Conservation (phyloP, 805 yeast species). For the Yamadazyma phyllophila region DNA sequence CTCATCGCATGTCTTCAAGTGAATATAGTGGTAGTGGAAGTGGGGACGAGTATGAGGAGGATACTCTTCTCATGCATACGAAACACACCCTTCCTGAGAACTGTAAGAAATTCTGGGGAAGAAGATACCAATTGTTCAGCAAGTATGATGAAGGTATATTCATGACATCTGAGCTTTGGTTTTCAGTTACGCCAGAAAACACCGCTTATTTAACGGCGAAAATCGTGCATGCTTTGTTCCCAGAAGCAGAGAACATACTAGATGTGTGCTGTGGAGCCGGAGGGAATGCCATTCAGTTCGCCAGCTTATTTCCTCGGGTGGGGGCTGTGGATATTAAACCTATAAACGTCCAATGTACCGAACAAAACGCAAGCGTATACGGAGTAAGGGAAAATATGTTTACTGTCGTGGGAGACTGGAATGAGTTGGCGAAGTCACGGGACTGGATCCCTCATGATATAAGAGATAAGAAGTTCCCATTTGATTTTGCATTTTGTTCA, state of each 20-base stretch:
- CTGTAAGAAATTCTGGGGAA: conserved; percentile 57
- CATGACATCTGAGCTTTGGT: conserved; percentile 77
- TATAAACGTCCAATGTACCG: conserved; percentile 62
- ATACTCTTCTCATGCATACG: conserved; percentile 33
- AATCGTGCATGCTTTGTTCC: conserved; percentile 50
- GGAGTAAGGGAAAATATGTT: conserved; percentile 51
- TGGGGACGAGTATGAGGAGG: conserved; percentile 11
- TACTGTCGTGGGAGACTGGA: conserved; percentile 52
- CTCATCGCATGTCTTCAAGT: background rate
- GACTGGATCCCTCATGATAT: conserved; percentile 35
- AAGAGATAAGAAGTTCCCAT: conserved; percentile 19
- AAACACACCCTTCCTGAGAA: conserved; percentile 38
- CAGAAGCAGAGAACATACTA: conserved; percentile 44
- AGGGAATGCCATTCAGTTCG: conserved; percentile 79
- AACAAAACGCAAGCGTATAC: conserved; percentile 65
- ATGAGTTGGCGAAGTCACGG: conserved; percentile 19
- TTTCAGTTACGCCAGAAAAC: conserved; percentile 80
- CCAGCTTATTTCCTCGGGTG: conserved; percentile 51
- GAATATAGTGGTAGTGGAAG: background rate
- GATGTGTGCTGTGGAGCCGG: conserved; percentile 90
- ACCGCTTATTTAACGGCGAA: conserved; percentile 62
- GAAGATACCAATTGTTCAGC: conserved; percentile 59
- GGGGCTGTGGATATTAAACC: conserved; percentile 63
- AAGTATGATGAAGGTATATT: conserved; percentile 65
- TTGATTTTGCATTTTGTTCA: conserved; percentile 65